Base-by-base conservation (phyloP, 2,329 filamentous ascomycete genomes). In the Clarireedia homoeocarpa region DNA sequence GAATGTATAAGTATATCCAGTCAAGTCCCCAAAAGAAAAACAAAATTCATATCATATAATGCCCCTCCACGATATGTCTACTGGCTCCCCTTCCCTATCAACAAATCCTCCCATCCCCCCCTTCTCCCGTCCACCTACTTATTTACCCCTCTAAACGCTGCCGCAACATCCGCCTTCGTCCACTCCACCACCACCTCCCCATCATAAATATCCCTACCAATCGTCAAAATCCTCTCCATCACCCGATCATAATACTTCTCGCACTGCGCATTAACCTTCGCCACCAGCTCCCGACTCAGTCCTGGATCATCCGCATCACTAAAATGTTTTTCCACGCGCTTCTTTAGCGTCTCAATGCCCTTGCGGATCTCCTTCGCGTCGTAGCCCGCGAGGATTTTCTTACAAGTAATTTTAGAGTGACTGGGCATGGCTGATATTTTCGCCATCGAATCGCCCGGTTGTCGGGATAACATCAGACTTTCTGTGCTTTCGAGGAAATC, bases 261-360 rank as follows among this genome's bases (percentile, higher is more conserved):
- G 67, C 83, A 85, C 67, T 84, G 81, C 58, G 73, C 73, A 48
- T 82, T 70, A 39, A 86, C 81, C 67, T 79, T 78, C 51, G 71
- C 71, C 24, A 85, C 82, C 42, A 86, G 73, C 38, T 75, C 75
- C 50, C 75, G 74, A 57, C 63, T 66, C 7, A 68, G 57, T 10
- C 75, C 80, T 55, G 84, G 82, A 61, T 91, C 88, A 63, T 95
- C 90, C 5, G 85, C 88, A 63, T 95, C 90, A 45, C 90, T 90
- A 76, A 97, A 97, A 72, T 97, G 92, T 75, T 97, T 99, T 73
- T 97, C 92, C 1, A 97, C 89, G 50, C 92, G 82, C 75, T 95
- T 96, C 66, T 86, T 86, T 63, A 97, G 77, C 53, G 89, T 82
- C 66, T 96, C 90, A 63, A 96, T 86, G n/a, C 92, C 91, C 69